Conservation (phyloP, 108 stramenopile genomes). For the Conticribra guillardii region DNA sequence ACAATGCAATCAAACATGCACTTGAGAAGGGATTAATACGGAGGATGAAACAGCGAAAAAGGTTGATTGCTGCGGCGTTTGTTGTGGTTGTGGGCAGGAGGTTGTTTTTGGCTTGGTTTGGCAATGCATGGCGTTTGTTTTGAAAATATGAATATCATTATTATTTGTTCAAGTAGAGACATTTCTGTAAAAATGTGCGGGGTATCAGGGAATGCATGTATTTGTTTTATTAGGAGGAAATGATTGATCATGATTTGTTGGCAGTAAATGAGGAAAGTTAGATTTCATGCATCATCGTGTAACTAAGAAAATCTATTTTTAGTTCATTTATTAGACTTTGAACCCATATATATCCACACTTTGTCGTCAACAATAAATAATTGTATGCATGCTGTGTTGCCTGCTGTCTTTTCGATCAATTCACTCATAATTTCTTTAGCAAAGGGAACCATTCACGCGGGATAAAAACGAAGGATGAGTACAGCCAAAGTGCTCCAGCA, state of each 20-base stretch:
- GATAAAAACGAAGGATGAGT: slow-evolving; percentile 41
- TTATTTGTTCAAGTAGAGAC: neutral
- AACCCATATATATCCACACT: neutral
- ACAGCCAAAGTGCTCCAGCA: slow-evolving; percentile 33
- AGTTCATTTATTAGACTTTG: neutral
- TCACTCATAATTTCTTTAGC: too few relatives aligned
- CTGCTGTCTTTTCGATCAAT: too few relatives aligned
- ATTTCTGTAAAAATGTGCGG: too few relatives aligned
- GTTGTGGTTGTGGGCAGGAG: slow-evolving; percentile 23
- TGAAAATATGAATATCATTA: slow-evolving; percentile 6
- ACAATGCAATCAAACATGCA: slow-evolving; percentile 15
- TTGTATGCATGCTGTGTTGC: too few relatives aligned
- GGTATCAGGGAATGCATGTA: too few relatives aligned
- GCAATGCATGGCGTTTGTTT: slow-evolving; percentile 28
- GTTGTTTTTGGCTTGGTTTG: slow-evolving; percentile 24
- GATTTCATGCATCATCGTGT: neutral
- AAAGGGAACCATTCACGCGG: slow-evolving; percentile 42
- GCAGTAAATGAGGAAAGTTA: too few relatives aligned
- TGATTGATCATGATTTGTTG: too few relatives aligned
- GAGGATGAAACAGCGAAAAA: slow-evolving; percentile 22
- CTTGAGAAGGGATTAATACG: slow-evolving; percentile 9
- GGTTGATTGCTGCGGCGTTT: slow-evolving; percentile 18
- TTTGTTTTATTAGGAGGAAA: too few relatives aligned
- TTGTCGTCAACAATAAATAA: too few relatives aligned
- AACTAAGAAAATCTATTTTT: neutral